Percentiles rank a stretch among this genome's conserved stretches.
Conservation (phyloP, 306 rosid genomes). For the Cucumis cinereus region DNA sequence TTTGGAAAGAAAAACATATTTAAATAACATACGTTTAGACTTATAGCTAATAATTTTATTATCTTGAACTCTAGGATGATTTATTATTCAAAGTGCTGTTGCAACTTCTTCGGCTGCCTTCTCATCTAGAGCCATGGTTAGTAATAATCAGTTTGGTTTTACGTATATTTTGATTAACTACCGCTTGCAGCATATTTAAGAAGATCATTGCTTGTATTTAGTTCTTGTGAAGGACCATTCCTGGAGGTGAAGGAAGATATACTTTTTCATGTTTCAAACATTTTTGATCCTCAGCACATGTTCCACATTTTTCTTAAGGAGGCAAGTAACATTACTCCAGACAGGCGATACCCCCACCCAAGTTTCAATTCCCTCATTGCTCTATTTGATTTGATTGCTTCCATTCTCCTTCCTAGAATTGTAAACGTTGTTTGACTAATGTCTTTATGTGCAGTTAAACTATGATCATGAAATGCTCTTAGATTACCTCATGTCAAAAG, state of each 20-base stretch:
- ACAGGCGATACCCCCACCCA: not conserved
- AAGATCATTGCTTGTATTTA: not conserved
- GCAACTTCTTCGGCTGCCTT: slow-evolving; percentile 45
- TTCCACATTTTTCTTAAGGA: slow-evolving; percentile 76
- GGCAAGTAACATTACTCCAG: slow-evolving; percentile 17
- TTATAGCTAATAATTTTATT: not conserved
- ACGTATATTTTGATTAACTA: not conserved
- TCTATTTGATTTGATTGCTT: not conserved
- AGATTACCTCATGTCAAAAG: slow-evolving; percentile 84
- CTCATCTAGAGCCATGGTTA: slow-evolving; percentile 39
- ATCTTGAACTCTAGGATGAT: slow-evolving; percentile 62
- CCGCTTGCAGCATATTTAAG: not conserved
- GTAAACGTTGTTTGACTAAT: slow-evolving; percentile 4
- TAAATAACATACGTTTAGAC: not conserved
- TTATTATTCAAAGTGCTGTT: slow-evolving; percentile 70
- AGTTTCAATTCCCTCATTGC: not conserved
- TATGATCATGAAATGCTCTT: slow-evolving; percentile 90
- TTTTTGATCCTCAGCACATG: slow-evolving; percentile 55
- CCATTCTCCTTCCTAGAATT: not conserved
- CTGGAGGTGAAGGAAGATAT: slow-evolving; percentile 31
- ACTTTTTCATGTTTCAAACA: slow-evolving; percentile 32
- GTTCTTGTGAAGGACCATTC: slow-evolving; percentile 23
- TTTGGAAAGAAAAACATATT: not conserved
- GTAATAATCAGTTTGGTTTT: slow-evolving; percentile 15
- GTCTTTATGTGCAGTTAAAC: slow-evolving; percentile 51